Base-by-base conservation (phyloP, 1,284 basidiomycete genomes). In the Ceratorhiza oryzae-sativae region DNA sequence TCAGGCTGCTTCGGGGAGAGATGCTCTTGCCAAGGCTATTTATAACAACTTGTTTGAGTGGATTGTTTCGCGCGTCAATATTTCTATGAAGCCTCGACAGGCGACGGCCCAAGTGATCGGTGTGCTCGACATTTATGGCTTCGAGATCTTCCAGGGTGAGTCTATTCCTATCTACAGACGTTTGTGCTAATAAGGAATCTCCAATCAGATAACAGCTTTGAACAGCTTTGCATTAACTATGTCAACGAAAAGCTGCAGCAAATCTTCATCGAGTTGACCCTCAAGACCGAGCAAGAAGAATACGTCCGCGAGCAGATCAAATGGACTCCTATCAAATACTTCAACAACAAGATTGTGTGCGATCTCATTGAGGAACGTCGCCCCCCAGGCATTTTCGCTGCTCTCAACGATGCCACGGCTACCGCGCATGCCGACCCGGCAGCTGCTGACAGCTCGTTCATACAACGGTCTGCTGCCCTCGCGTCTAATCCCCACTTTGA, bases 11-110 rank as follows among this genome's bases (percentile, higher is more conserved):
- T 86, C 97, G 0, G 94, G 94, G 53, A 85, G 96, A 73, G 94
- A 99, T 82, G 97, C 97, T 0, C 84, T 99, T 39, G 85, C 96
- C 5, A 98, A 99, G 80, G 97, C 96, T 10, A 90, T 99, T 73
- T 99, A 99, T 83, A 98, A 97, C 84, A 98, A 98, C 81, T 84
- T 99, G 23, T 99, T 99, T 80, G 97, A 99, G 79, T 99, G 97
- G 97, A 99, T 99, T 77, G 97, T 99, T 41, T 92, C 93, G 25
- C 89, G 95, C 72, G 88, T 99, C 79, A 99, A 99, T 79, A 83
- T 93, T 25, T 98, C 96, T 4, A 97, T 99, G 95, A 96, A 95
- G 79, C 87, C 95, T 18, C 87, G 92, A 46, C 81, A 84, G 58
- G 82, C 88, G 9, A 84, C 88, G 53, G 85, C 91, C n/a, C 94